Conservation (phyloP, 2,329 filamentous ascomycete genomes). For the Sarocladium strictum region DNA sequence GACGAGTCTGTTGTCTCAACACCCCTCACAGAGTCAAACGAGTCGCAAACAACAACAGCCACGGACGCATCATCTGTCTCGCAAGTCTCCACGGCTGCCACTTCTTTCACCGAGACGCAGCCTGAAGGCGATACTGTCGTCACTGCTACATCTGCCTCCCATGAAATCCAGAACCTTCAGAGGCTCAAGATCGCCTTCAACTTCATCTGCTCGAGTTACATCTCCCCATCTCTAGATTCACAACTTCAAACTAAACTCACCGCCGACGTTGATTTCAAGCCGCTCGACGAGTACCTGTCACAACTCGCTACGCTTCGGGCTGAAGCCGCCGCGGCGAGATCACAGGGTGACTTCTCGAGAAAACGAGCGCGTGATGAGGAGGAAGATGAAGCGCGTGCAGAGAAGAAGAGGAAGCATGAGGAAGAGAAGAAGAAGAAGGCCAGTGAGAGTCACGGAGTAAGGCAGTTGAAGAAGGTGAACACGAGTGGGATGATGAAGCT, state of each 20-base stretch:
- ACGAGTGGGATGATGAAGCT: conserved; percentile 94
- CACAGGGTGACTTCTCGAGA: conserved; percentile 62
- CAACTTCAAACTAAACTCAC: conserved; percentile 36
- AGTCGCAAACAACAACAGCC: conserved; percentile 35
- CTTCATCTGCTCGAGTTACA: conserved; percentile 59
- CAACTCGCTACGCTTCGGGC: conserved; percentile 61
- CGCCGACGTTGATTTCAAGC: conserved; percentile 57
- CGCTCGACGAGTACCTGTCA: conserved; percentile 64
- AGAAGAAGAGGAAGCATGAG: conserved; percentile 80
- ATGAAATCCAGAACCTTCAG: conserved; percentile 51
- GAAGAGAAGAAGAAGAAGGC: conserved; percentile 84
- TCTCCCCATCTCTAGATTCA: conserved; percentile 38
- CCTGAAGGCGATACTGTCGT: conserved; percentile 27
- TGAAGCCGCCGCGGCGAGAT: conserved; percentile 64
- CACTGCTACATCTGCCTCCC: conserved; percentile 39
- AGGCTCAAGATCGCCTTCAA: conserved; percentile 57
- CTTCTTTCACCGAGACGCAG: conserved; percentile 32
- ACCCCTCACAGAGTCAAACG: conserved; percentile 23
- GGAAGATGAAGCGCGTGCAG: conserved; percentile 55
- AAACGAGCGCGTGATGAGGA: conserved; percentile 66
- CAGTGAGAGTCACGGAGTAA: conserved; percentile 67
- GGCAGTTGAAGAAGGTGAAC: conserved; percentile 83
- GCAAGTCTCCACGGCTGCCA: conserved; percentile 38
- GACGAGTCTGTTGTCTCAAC: conserved; percentile 21
- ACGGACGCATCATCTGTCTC: conserved; percentile 30